These are phyloP conservation scores for Pinus taeda DNA, from an alignment of 75 land plant species.

Conservation along the genomic window DNA sequence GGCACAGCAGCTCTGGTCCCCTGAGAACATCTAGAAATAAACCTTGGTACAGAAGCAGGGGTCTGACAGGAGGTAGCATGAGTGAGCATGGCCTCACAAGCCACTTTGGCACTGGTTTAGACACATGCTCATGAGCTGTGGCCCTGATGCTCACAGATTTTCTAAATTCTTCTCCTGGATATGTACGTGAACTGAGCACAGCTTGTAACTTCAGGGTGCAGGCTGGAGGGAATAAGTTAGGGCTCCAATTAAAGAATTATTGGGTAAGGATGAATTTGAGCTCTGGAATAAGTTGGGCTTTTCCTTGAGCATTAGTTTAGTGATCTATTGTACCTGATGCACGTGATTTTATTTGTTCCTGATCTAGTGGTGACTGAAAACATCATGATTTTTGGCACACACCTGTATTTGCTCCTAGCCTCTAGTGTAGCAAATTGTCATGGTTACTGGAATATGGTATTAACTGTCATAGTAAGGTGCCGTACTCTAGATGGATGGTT, in stretches of 20 bases:
- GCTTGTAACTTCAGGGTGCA: conserved; percentile 11
- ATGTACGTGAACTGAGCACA: conserved; percentile 1
- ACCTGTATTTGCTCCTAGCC: not conserved
- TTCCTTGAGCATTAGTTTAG: conserved; percentile 7
- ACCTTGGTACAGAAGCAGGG: conserved; percentile 42
- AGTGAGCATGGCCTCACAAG: conserved; percentile 64
- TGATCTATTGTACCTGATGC: conserved; percentile 1
- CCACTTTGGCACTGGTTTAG: conserved; percentile 17
- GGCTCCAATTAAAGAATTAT: conserved; percentile 4
- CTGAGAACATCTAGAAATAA: conserved; percentile 43
- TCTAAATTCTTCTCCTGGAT: not conserved
- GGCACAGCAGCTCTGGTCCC: conserved; percentile 62
- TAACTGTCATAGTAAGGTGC: not conserved
- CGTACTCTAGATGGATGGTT: not conserved
- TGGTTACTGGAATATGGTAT: not conserved
- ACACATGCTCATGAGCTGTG: conserved; percentile 9
- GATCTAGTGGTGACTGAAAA: not conserved
- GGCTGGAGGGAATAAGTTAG: conserved; percentile 1
- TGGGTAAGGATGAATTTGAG: not conserved
- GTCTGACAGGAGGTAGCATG: conserved; percentile 36
- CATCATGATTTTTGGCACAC: conserved; percentile 5
- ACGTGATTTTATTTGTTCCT: conserved; percentile 2
- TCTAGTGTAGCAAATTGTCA: not conserved
- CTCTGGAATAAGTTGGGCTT: not conserved
- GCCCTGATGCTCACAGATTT: not conserved